These are phyloP conservation scores for Triticum timopheevii DNA, from an alignment of 176 grass and related monocot genomes.

Conservation along the genomic window DNA sequence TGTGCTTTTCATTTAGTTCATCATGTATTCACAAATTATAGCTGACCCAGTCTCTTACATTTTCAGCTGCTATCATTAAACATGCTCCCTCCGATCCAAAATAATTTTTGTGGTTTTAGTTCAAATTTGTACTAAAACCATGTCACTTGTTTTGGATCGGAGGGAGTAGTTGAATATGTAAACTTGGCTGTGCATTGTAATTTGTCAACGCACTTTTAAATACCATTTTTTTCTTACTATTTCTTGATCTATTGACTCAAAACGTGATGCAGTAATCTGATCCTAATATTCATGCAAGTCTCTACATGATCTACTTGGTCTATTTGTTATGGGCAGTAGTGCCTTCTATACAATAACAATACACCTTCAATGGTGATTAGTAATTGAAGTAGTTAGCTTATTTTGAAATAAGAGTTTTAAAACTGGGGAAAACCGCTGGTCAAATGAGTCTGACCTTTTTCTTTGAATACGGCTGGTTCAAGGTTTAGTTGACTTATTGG, in stretches of 20 bases:
- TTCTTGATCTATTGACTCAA: background rate
- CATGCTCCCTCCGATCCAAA: background rate
- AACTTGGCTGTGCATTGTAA: background rate
- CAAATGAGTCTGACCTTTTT: background rate
- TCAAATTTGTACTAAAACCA: too few relatives aligned
- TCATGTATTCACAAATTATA: background rate
- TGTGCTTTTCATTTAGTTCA: slow-evolving; percentile 7
- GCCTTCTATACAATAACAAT: background rate
- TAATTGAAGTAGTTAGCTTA: background rate
- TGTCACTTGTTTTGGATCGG: too few relatives aligned
- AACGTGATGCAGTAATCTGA: background rate
- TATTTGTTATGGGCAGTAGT: background rate
- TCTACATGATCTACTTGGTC: background rate
- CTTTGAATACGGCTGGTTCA: background rate
- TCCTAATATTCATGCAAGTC: background rate
- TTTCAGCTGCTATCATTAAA: background rate
- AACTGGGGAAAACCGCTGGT: background rate
- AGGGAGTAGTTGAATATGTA: background rate
- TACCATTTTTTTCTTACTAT: background rate
- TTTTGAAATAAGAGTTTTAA: background rate
- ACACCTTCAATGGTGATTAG: background rate
- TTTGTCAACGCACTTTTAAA: background rate
- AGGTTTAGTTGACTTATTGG: background rate
- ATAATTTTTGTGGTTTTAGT: too few relatives aligned
- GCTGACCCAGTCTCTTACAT: background rate